A percentile compares a stretch with the other conserved stretches of the same genome.
phyloP scores from a whole-genome alignment of 169 alveolate genomes.

The Cryptosporidium xiaoi region DNA sequence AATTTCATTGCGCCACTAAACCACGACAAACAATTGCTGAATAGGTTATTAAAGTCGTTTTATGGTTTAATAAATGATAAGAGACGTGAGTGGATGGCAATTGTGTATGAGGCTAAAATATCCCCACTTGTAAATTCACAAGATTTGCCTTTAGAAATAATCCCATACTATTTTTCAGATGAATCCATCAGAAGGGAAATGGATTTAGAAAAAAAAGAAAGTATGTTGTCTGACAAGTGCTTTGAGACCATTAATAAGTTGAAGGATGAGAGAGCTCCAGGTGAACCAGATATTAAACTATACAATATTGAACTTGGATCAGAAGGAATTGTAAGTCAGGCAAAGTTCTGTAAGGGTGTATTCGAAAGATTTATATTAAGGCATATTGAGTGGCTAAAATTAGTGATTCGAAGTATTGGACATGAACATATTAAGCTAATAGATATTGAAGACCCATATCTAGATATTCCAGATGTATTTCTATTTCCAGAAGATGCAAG shows the following conservation, averaged over 20 bases:
- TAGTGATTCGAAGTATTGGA: slow-evolving; percentile 23
- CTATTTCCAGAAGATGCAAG: slow-evolving; percentile 69
- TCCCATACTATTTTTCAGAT: slow-evolving; percentile 35
- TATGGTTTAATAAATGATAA: slow-evolving; percentile 29
- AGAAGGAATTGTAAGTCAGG: slow-evolving; percentile 31
- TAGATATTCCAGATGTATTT: slow-evolving; percentile 54
- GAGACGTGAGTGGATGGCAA: slow-evolving; percentile 34
- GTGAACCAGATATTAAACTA: slow-evolving; percentile 20
- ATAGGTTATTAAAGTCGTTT: slow-evolving; percentile 18
- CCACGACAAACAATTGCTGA: slow-evolving; percentile 19
- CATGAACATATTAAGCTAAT: slow-evolving; percentile 15
- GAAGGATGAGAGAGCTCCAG: slow-evolving; percentile 19
- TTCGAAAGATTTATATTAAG: slow-evolving; percentile 48
- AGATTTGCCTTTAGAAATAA: slow-evolving; percentile 11
- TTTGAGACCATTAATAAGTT: slow-evolving; percentile 18
- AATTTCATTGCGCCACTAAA: slow-evolving; percentile 33
- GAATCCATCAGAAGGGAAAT: not conserved
- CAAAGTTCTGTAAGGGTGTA: slow-evolving; percentile 54
- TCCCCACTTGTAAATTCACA: slow-evolving; percentile 56
- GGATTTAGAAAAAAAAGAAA: slow-evolving; percentile 29
- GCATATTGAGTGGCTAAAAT: slow-evolving; percentile 53
- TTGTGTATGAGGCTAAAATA: slow-evolving; percentile 59
- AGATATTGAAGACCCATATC: slow-evolving; percentile 42
- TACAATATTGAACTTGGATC: slow-evolving; percentile 58
- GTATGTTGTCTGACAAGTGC: slow-evolving; percentile 28